Evolutionary conservation across 1,139 yeast species (phyloP), one percentile per base, ranked within the genome.

Genomic region (Kazachstania sp.): DNA sequence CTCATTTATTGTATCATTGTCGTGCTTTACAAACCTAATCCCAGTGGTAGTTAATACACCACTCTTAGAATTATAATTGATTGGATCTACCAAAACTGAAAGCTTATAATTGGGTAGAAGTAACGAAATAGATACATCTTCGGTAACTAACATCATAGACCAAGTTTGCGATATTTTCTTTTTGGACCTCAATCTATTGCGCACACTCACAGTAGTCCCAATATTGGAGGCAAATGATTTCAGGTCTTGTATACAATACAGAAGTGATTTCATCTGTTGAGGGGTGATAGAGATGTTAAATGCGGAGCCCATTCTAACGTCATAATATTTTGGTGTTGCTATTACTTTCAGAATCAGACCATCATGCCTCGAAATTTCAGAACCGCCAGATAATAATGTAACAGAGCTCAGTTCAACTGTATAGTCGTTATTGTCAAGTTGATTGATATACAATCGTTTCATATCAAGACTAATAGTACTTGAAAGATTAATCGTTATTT

Each of bases 321-420:
- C 11, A 28, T 26, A 20, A 26, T 47, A 28, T 11, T 44, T 35
- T 6, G 12, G 8, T 12, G 34, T 35, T 6, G 47, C 29, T 29
- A 37, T 31, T 4, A 52, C 53, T 16, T 47, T 45, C 1, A 55
- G 8, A 9, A 50, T 37, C 1, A 57, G 57, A 32, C 20, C 48
- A 7, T 18, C 9, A 13, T 37, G 11, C 7, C 32, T 44, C 1
- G 35, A 41, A 7, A 32, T n/a, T 5, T 11, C 29, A 2, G 35
- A 16, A 4, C 40, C 47, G 12, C 46, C 47, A 12, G 52, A 54
- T 1, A 19, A 34, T 7, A 48, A n/a, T 20, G 41, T 45, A 8
- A 54, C 5, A 19, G 46, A 38, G 36, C 45, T 44, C 4, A 55
- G 23, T 23, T 45, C 43, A 1, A 53, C 11, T 11, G 30, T 43